Conservation (phyloP, 129 eudicot genomes). For the Pulicaria dysenterica region DNA sequence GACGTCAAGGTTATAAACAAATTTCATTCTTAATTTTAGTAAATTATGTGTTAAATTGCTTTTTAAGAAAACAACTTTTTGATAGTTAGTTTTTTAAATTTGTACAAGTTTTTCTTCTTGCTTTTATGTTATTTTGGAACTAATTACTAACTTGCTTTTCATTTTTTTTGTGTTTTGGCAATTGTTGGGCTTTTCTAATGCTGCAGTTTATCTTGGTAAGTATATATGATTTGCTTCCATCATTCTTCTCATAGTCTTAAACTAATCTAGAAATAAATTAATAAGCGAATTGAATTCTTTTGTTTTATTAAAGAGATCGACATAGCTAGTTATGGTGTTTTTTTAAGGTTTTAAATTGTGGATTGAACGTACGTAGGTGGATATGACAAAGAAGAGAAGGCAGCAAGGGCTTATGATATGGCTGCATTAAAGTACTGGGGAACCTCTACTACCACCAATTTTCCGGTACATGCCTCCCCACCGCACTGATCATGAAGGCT, state of each 20-base stretch:
- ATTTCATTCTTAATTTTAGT: neutral
- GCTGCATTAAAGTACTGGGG: slow-evolving; percentile 99
- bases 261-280: neutral
- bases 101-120: neutral
- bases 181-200: slow-evolving; percentile 2
- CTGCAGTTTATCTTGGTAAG: slow-evolving; percentile 90
- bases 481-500: neutral
- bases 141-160: neutral
- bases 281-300: neutral
- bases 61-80: neutral
- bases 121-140: neutral
- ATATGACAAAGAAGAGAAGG: slow-evolving; percentile 98
- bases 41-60: too few relatives aligned
- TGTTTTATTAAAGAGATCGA: neutral
- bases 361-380: slow-evolving; percentile 52
- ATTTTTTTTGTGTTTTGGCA: neutral
- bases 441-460: slow-evolving; percentile 95
- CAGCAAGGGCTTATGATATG: slow-evolving; percentile 98
- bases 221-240: neutral
- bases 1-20: slow-evolving; percentile 79
- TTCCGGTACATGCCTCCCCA: slow-evolving; percentile 56
- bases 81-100: too few relatives aligned
- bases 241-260: neutral
- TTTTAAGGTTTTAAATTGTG: neutral
- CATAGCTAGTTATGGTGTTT: too few relatives aligned